These are phyloP conservation scores for Russula compacta DNA, from an alignment of 768 basidiomycete genomes.

Conservation along the genomic window DNA sequence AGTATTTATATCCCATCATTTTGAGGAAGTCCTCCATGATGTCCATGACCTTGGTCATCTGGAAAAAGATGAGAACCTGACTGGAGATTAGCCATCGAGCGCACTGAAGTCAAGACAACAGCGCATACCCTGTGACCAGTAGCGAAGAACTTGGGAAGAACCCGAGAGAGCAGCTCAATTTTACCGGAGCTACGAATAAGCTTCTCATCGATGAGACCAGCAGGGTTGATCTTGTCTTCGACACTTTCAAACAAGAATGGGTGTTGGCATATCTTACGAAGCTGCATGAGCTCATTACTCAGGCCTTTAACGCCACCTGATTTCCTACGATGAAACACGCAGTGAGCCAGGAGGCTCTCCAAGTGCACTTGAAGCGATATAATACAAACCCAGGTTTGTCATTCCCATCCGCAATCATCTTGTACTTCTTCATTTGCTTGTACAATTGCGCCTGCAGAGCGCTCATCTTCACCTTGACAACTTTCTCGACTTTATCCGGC, in stretches of 20 bases:
- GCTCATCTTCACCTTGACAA: slow-evolving; percentile 94
- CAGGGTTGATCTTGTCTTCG: slow-evolving; percentile 87
- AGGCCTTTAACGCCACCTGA: slow-evolving; percentile 74
- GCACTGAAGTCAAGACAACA: not conserved
- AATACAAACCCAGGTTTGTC: slow-evolving; percentile 59
- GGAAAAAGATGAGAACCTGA: slow-evolving; percentile 97
- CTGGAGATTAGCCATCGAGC: not conserved
- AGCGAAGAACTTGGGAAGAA: slow-evolving; percentile 90
- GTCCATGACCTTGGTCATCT: slow-evolving; percentile 99
- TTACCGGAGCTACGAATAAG: slow-evolving; percentile 86
- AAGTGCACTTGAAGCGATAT: not conserved
- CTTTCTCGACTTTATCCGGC: slow-evolving; percentile 96
- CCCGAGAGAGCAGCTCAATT: slow-evolving; percentile 81
- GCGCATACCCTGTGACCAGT: slow-evolving; percentile 76
- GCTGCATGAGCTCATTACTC: slow-evolving; percentile 94
- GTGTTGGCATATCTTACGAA: slow-evolving; percentile 97
- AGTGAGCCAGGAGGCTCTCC: not conserved
- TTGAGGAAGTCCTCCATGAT: slow-evolving; percentile 95
- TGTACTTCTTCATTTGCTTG: slow-evolving; percentile 97
- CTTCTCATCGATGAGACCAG: slow-evolving; percentile 72
- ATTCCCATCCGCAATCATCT: slow-evolving; percentile 86
- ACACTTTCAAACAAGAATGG: slow-evolving; percentile 95
- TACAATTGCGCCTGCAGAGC: slow-evolving; percentile 87
- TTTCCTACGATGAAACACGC: slow-evolving; percentile 37
- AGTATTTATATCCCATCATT: slow-evolving; percentile 76